Evolutionary conservation across 495 filamentous ascomycete genomes (phyloP), one percentile per base, ranked within the genome.

Genomic region (Eremomyces bilateralis): DNA sequence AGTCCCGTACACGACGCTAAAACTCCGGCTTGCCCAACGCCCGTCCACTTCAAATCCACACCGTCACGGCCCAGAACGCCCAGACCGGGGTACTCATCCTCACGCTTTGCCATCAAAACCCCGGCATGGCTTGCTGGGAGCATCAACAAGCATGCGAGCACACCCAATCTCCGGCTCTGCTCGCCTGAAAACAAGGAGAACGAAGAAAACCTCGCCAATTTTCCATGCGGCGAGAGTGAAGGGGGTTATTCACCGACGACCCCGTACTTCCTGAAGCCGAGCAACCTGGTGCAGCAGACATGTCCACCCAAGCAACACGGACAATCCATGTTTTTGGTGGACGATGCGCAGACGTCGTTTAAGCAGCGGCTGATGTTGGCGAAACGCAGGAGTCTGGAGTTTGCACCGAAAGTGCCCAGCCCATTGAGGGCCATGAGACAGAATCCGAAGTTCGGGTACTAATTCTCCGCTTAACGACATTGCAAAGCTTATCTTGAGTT

Each of bases 321-420:
- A 8, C 8, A 13, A 6, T 8, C 6, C 13, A 13, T 39, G 29
- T 40, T 42, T 38, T 27, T 20, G 51, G 58, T 66, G 40, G 54
- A 60, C 38, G 43, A 47, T 17, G 53, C 29, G 8, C 28, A 34
- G 3, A 38, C 29, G 15, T 19, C 36, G 11, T 38, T 84, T 11
- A 59, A 73, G 39, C 60, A 70, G 53, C 64, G 73, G 31, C 53
- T 91, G 37, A 67, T 80, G 58, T 67, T 72, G 24, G 80, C 78
- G 0, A 58, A 79, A 33, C 61, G 82, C 28, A 83, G 83, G 65
- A 91, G 76, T 47, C 50, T 81, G 54, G 78, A 82, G 43, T 84
- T 71, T 56, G 75, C 77, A 29, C 81, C 80, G 3, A 71, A 73
- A 48, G 56, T 84, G 31, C 72, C 67, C 8, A 92, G 82, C 51